Percentiles rank a stretch among this genome's conserved stretches.
Evolutionary conservation across 345 rosid species (phyloP).

Genomic region (Salix arbutifolia): DNA sequence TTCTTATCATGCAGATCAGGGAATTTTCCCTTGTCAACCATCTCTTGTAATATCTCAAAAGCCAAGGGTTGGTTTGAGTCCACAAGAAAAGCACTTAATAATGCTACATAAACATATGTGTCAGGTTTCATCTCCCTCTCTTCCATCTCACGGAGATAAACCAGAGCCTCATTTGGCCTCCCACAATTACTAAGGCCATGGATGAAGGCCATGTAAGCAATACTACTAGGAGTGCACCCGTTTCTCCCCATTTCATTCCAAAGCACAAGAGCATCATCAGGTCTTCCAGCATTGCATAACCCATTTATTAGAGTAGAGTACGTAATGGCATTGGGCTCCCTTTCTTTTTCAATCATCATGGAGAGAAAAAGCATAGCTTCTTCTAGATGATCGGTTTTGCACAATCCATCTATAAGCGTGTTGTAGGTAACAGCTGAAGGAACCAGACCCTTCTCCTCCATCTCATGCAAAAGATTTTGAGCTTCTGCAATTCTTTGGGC

Average conservation of each 20-base stretch:
- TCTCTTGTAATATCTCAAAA: slow-evolving; percentile 53
- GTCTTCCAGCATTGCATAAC: slow-evolving; percentile 56
- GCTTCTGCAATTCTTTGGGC: slow-evolving; percentile 59
- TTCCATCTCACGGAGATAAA: slow-evolving; percentile 60
- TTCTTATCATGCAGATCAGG: slow-evolving; percentile 51
- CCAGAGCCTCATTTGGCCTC: slow-evolving; percentile 50
- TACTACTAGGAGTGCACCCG: slow-evolving; percentile 45
- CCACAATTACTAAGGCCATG: slow-evolving; percentile 81
- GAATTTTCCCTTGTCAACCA: slow-evolving; percentile 50
- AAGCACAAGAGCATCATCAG: slow-evolving; percentile 60
- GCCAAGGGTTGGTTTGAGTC: slow-evolving; percentile 38
- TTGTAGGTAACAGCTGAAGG: slow-evolving; percentile 79
- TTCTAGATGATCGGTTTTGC: slow-evolving; percentile 56
- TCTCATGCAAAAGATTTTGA: slow-evolving; percentile 50
- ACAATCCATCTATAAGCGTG: slow-evolving; percentile 76
- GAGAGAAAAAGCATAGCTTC: slow-evolving; percentile 53
- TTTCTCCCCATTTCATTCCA: slow-evolving; percentile 71
- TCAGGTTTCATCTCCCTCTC: slow-evolving; percentile 61
- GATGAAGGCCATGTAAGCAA: slow-evolving; percentile 64
- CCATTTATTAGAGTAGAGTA: slow-evolving; percentile 75
- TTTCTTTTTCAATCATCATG: slow-evolving; percentile 48
- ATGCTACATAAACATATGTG: slow-evolving; percentile 46
- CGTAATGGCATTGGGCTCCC: slow-evolving; percentile 62
- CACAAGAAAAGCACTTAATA: slow-evolving; percentile 49
- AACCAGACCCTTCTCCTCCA: slow-evolving; percentile 55